Base-by-base conservation (phyloP, 1,284 basidiomycete genomes). In the Moesziomyces sp. region DNA sequence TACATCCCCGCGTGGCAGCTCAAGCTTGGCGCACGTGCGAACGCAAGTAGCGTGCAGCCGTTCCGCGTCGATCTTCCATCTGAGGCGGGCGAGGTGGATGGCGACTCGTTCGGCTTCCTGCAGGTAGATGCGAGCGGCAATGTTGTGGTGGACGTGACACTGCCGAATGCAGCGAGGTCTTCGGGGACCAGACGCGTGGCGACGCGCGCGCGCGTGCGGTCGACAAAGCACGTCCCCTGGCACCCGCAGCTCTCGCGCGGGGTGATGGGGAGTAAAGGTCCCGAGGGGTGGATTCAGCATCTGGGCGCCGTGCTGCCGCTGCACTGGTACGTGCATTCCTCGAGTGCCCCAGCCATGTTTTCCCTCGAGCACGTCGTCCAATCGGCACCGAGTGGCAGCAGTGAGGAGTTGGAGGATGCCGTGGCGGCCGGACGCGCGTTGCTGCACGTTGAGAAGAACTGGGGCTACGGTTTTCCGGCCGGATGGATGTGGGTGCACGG, bases 261-360 rank as follows among this genome's bases (percentile, higher is more conserved):
- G 18, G 55, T 61, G 23, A 50, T 69, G 40, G 66, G 66, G 1
- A 55, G 19, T 0, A 45, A 45, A 5, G 71, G 71, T 1, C 71
- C 71, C 5, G 71, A 74, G 44, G 57, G 61, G 5, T 54, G 40
- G 46, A 49, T 74, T 16, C 71, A 74, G 42, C 71, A 74, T 24
- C 56, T 74, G 13, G 71, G 71, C 3, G 16, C 46, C 3, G 3
- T 59, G 1, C 42, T 74, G 0, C 71, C 71, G 1, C 45, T 74
- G 19, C 71, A 74, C 45, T 74, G 71, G 71, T 74, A 74, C 35
- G 71, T 74, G 7, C 71, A 74, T 21, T 52, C 71, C 0, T 49
- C 65, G 2, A 38, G 47, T 0, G 46, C 65, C 1, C 71, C 71
- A 0, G 54, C 61, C 1, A 56, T 46, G n/a, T 74, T 69, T 40